Conservation (phyloP, 352 stramenopile species). For the Globisporangium echinulatum region DNA sequence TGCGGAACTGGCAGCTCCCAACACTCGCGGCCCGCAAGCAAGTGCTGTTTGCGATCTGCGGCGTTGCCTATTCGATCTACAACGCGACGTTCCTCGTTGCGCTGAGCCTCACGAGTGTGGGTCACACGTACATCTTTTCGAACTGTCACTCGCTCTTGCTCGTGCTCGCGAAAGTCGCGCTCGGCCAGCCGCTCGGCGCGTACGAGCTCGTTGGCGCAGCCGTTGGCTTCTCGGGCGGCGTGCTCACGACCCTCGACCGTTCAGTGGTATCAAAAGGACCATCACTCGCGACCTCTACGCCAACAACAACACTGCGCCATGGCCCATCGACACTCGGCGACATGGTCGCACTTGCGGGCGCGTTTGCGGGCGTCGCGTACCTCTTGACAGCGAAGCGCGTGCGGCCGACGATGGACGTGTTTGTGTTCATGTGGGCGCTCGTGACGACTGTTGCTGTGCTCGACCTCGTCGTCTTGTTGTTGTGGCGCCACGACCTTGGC, state of each 20-base stretch:
- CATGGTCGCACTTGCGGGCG: conserved; percentile 45
- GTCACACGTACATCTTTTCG: conserved; percentile 51
- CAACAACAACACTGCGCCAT: not conserved
- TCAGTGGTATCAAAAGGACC: conserved; percentile 12
- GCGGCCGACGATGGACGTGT: conserved; percentile 26
- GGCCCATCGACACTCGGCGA: conserved; percentile 21
- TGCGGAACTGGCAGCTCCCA: conserved; percentile 15
- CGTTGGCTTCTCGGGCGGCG: conserved; percentile 33
- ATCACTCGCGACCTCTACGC: conserved; percentile 1
- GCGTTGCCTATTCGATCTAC: conserved; percentile 31
- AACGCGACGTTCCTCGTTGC: conserved; percentile 47
- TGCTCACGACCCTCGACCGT: conserved; percentile 22
- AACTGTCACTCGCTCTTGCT: conserved; percentile 54
- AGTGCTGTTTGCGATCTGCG: conserved; percentile 22
- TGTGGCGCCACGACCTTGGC: conserved; percentile 8
- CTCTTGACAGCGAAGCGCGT: conserved; percentile 38
- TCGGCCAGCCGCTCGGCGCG: conserved; percentile 21
- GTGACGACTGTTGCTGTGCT: conserved; percentile 24
- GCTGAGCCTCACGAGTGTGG: conserved; percentile 41
- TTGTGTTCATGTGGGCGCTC: conserved; percentile 38
- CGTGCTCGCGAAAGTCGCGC: conserved; percentile 37
- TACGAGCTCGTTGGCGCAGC: conserved; percentile 34
- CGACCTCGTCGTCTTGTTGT: conserved; percentile 25
- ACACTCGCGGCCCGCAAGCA: conserved; percentile 12
- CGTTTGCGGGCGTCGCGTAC: conserved; percentile 42